Evolutionary conservation across 495 filamentous ascomycete genomes (phyloP).

Genomic region (Polyplosphaeria fusca): DNA sequence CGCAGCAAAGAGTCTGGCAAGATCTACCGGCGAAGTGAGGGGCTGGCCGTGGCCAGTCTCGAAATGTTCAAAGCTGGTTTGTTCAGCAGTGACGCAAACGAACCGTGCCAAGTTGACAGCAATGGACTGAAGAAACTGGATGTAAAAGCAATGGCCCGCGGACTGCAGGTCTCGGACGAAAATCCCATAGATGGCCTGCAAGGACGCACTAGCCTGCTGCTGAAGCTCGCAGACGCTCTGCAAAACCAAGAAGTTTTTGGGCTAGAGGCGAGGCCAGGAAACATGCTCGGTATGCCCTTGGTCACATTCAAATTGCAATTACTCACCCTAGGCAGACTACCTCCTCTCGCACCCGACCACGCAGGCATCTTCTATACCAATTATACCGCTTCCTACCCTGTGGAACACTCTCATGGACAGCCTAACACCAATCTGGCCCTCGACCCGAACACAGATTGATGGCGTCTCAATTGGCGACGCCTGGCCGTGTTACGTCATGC

Average conservation of each 20-base stretch:
- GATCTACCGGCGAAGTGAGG: constrained; percentile 81
- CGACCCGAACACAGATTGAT: constrained; percentile 82
- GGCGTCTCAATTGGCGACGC: constrained; percentile 88
- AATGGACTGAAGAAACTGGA: constrained; percentile 73
- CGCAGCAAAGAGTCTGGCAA: constrained; percentile 86
- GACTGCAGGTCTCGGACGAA: constrained; percentile 74
- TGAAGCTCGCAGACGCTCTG: constrained; percentile 71
- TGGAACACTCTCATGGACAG: constrained; percentile 90
- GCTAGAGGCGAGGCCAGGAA: constrained; percentile 78
- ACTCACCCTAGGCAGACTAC: constrained; percentile 61
- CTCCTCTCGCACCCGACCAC: constrained; percentile 88
- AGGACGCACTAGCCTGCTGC: constrained; percentile 76
- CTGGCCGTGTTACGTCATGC: constrained; percentile 85
- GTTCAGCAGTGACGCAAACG: constrained; percentile 77
- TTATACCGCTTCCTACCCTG: constrained; percentile 84
- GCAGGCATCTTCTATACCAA: constrained; percentile 77
- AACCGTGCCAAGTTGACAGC: constrained; percentile 88
- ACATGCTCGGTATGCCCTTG: constrained; percentile 74
- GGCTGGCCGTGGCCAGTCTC: constrained; percentile 86
- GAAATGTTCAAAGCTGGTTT: constrained; percentile 98
- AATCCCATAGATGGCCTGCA: constrained; percentile 88
- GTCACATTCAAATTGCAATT: neutral
- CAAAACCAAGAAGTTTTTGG: constrained; percentile 84
- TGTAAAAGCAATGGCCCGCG: constrained; percentile 68
- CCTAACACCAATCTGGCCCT: constrained; percentile 82